phyloP scores from a whole-genome alignment of 306 rosid species.

The Vigna radiata region DNA sequence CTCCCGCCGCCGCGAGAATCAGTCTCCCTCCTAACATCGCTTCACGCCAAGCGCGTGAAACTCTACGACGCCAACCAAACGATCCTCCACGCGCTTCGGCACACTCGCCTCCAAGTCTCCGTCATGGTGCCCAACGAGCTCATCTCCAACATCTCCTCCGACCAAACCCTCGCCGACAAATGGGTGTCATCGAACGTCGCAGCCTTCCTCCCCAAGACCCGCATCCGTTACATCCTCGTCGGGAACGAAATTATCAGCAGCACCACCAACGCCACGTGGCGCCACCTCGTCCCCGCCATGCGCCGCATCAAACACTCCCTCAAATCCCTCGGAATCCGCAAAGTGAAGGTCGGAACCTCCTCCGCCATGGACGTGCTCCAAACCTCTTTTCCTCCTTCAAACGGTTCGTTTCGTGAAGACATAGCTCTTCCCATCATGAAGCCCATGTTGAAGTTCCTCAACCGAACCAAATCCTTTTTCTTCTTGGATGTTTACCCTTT shows the following conservation, averaged over 20 bases:
- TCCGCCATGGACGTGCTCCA: constrained; percentile 66
- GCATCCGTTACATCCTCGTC: constrained; percentile 74
- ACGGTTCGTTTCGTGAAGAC: constrained; percentile 69
- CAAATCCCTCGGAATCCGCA: constrained; percentile 45
- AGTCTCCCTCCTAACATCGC: constrained; percentile 55
- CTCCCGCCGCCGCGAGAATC: constrained; percentile 68
- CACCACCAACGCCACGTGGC: constrained; percentile 48
- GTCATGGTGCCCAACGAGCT: constrained; percentile 76
- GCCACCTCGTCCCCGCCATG: constrained; percentile 69
- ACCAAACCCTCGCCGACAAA: constrained; percentile 57
- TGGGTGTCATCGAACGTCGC: constrained; percentile 63
- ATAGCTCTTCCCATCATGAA: constrained; percentile 51
- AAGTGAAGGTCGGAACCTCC: constrained; percentile 73
- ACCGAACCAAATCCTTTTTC: constrained; percentile 73
- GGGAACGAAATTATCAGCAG: constrained; percentile 68
- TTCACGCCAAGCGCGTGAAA: constrained; percentile 76
- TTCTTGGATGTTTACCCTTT: constrained; percentile 77
- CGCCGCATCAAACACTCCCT: constrained; percentile 57
- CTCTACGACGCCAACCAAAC: constrained; percentile 50
- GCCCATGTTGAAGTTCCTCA: constrained; percentile 69
- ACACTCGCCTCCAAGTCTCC: constrained; percentile 61
- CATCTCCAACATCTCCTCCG: constrained; percentile 67
- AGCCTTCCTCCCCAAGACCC: constrained; percentile 60
- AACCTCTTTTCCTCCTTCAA: constrained; percentile 78
- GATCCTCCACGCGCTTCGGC: constrained; percentile 59